These are phyloP conservation scores for Apostasia shenzhenica DNA, from an alignment of 106 monocot genomes.

Conservation along the genomic window DNA sequence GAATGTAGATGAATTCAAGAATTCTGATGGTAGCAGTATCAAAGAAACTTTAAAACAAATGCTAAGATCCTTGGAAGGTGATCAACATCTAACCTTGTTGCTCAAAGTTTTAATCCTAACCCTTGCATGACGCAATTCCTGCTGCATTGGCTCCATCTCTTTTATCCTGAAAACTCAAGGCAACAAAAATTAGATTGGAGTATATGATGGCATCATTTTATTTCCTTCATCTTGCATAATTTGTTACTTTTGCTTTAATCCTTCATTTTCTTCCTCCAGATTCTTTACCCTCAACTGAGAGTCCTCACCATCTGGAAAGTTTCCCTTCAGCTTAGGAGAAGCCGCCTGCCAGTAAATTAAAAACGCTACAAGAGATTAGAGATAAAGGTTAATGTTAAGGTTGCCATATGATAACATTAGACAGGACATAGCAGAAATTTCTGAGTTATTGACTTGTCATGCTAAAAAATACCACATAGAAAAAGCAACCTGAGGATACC, in stretches of 20 bases:
- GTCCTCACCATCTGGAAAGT: not conserved
- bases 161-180: slow-evolving; percentile 18
- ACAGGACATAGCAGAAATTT: no score
- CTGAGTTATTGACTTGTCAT: not conserved
- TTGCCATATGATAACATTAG: no score
- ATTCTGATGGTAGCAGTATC: not conserved
- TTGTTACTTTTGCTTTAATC: slow-evolving; percentile 35
- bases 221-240: not conserved
- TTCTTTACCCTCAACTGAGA: slow-evolving; percentile 14
- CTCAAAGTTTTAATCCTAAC: slow-evolving; percentile 28
- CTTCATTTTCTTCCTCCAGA: slow-evolving; percentile 39
- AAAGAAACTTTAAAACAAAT: not conserved
- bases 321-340: slow-evolving; percentile 4
- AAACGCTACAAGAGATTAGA: not conserved
- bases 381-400: not conserved
- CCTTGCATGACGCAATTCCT: slow-evolving; percentile 32
- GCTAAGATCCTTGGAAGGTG: not conserved
- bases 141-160: slow-evolving; percentile 22
- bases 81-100: slow-evolving; percentile 31
- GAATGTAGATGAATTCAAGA: not conserved
- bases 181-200: not conserved
- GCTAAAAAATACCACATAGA: not conserved
- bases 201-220: not conserved
- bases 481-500: not conserved
- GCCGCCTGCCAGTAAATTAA: slow-evolving; percentile 9